Base-by-base conservation (phyloP, 2,329 filamentous ascomycete species). In the Sphaceloma murrayae region DNA sequence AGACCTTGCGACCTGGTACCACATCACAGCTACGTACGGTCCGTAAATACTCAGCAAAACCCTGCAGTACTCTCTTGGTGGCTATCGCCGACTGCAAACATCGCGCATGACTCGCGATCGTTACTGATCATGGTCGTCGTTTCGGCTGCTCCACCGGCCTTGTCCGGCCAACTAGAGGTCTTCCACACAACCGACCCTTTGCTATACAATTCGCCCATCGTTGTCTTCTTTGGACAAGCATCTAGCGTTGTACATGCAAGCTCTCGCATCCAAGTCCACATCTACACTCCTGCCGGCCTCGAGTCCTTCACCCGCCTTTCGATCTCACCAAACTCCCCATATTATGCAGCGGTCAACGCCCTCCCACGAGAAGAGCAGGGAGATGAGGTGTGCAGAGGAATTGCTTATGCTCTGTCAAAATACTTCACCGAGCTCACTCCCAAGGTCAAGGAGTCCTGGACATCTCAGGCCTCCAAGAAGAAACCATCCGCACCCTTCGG, bases 331-430 rank as follows among this genome's bases (percentile, higher is more conserved):
- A 93, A 84, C 58, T 94, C 89, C 34, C 79, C 86, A 42, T 82
- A 93, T 57, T 96, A 96, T 64, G 76, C 79, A 53, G 89, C 88
- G 45, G 91, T 98, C 62, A 80, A 85, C 60, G 79, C 88, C 61
- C 74, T 98, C 32, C 87, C 91, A 31, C 82, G 87, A 59, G 89
- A 95, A 60, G 87, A 88, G 63, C 91, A 96, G 68, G 89, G 89
- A 56, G 89, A 96, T 61, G 89, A 96, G 63, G 73, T 94, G 52
- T 93, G 83, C 64, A 80, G 91, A 34, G 91, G 82, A 13, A 73
- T 98, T 46, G 91, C 89, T 36, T 94, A 96, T 63, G 87, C 85
- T 46, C 72, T 98, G 53, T 82, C 82, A 69, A 95, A 94, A 62
- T 98, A 95, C 70, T 96, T 95, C 60, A 75, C 77, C 49, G 89